Evolutionary conservation across 2,329 filamentous ascomycete species (phyloP), one percentile per base, ranked within the genome.

Genomic region (Dryadomyces quercivorus): DNA sequence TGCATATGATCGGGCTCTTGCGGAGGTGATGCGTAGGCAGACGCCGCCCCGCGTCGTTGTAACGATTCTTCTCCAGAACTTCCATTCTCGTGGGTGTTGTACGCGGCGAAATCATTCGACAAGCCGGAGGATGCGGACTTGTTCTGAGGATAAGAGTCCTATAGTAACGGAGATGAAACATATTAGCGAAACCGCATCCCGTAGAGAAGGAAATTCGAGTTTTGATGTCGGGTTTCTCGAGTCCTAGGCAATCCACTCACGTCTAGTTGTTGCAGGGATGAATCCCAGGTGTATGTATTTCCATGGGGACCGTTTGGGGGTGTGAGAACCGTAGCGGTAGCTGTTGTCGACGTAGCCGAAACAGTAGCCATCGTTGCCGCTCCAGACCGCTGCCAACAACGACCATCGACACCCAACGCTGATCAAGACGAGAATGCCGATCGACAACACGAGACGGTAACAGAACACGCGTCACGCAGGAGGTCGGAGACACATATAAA

Each of bases 271-370:
- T 53, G 36, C 16, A 48, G 12, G 3, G 58, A 22, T n/a, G 49
- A 48, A 7, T 61, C 57, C 59, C 61, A 61, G 2, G 69, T 62
- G 50, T 69, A 67, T 43, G 67, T 69, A 48, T 75, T 69, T 49
- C 70, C 76, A 63, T 79, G 72, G 54, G 71, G 72, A 63, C 73
- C 77, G 59, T 69, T 70, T 16, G 75, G 70, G 55, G 75, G 72
- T 58, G 72, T 73, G 57, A 80, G 66, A 48, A 74, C 70, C 57
- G 73, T 69, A 52, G 44, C 18, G 20, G 48, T 45, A 40, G 43
- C 51, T 21, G 55, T 21, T 22, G 58, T 56, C 21, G 73, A 72
- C 60, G 69, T 69, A 60, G 75, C 67, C 60, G 77, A 75, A 66
- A 80, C 72, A 63, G 75, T 71, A 62, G 77, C 72, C 77, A 80